Base-by-base conservation (phyloP, 495 filamentous ascomycete genomes). In the Daldinia caldariorum region DNA sequence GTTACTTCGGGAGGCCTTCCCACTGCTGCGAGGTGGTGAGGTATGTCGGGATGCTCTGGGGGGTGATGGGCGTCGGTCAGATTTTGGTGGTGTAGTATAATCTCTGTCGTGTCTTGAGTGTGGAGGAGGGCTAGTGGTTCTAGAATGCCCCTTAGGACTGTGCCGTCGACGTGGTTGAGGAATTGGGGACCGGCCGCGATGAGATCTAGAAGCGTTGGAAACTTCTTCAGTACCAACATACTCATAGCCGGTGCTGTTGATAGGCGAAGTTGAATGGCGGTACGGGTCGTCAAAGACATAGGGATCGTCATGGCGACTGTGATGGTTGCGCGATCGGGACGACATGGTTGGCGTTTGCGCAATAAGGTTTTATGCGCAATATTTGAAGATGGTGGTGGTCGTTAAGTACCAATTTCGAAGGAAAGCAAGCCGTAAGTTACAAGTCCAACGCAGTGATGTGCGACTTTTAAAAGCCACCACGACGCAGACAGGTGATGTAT, bases 211-310 rank as follows among this genome's bases (percentile, higher is more conserved):
- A 53, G n/a, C 22, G 16, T 43, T 61, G 5, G 66, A 37, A 6
- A 68, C 55, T 55, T 73, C 72, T 26, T 75, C 72, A 34, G 75
- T 75, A 37, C 73, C 75, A 20, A 77, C 54, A 58, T 77, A 77
- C 45, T 77, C 75, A 51, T 71, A 77, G 18, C 31, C 62, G 3
- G 72, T 41, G 20, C 38, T 56, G 29, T 58, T 66, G 6, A 72
- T 65, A 38, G 75, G 73, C 41, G 75, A 74, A 12, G 26, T 73
- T 34, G 70, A 66, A 66, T 73, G 58, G 31, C 66, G 71, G 38
- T 77, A 75, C n/a, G 73, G 73, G 59, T 75, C 73, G 63, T 77
- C 66, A 41, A 73, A 77, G 38, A 65, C 60, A 51, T 75, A 75
- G 31, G 73, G 73, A 54, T 77, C 72, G 56, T 77, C 73, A 16